Percentiles rank a stretch among this genome's conserved stretches.
These are phyloP conservation scores for Physaria fendleri DNA, from an alignment of 345 rosid species.

Conservation along the genomic window DNA sequence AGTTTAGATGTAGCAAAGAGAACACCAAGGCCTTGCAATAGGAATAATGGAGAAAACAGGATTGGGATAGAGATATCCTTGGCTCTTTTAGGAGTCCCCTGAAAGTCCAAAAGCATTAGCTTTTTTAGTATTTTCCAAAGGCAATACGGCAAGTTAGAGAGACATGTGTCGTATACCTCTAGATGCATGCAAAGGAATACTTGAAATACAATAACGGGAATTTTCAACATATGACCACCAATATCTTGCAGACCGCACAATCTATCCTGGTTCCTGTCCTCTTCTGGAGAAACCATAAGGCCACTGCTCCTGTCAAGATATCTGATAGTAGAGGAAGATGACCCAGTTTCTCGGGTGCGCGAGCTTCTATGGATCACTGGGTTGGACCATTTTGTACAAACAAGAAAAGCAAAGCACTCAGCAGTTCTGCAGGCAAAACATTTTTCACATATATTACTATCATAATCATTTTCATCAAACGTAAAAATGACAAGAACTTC, in stretches of 20 bases:
- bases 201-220: slow-evolving; percentile 83
- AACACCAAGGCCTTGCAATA: slow-evolving; percentile 82
- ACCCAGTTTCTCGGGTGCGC: slow-evolving; percentile 46
- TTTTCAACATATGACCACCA: slow-evolving; percentile 92
- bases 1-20: slow-evolving; percentile 70
- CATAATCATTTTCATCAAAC: slow-evolving; percentile 19
- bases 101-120: slow-evolving; percentile 32
- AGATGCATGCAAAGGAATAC: slow-evolving; percentile 84
- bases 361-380: slow-evolving; percentile 77
- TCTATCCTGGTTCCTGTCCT: slow-evolving; percentile 50
- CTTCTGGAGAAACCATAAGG: slow-evolving; percentile 60
- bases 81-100: slow-evolving; percentile 93
- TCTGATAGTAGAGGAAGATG: slow-evolving; percentile 52
- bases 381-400: slow-evolving; percentile 97
- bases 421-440: slow-evolving; percentile 66
- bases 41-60: slow-evolving; percentile 80
- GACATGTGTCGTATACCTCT: slow-evolving; percentile 54
- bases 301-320: slow-evolving; percentile 96
- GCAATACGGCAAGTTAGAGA: slow-evolving; percentile 20
- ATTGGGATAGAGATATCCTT: slow-evolving; percentile 67
- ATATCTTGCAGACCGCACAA: slow-evolving; percentile 79
- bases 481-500: neutral
- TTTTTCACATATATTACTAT: neutral
- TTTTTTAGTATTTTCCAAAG: slow-evolving; percentile 23
- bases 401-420: slow-evolving; percentile 92